Evolutionary conservation across 345 rosid genomes (phyloP).

Genomic region (Populus pruinosa): DNA sequence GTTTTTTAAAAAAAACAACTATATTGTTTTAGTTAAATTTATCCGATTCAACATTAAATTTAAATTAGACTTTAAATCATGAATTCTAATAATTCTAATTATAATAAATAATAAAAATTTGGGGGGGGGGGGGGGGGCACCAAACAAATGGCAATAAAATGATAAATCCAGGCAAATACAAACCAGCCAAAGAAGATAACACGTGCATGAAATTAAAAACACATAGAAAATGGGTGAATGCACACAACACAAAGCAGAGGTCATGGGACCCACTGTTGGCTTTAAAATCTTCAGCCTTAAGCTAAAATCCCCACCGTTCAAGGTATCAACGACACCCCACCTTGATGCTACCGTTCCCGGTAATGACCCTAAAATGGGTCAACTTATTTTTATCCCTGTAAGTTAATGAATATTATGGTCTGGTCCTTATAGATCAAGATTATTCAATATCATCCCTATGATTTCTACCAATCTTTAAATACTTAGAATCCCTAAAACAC

Average conservation of each 20-base stretch:
- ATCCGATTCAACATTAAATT: no score
- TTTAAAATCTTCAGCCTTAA: conserved; percentile 11
- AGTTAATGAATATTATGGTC: not conserved
- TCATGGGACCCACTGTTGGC: conserved; percentile 12
- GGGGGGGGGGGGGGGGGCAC: not conserved
- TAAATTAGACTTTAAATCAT: no score
- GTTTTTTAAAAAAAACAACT: no score
- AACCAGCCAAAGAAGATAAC: not conserved
- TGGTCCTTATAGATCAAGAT: not conserved
- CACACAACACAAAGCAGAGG: not conserved
- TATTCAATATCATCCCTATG: no score
- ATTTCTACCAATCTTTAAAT: no score
- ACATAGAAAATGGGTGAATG: not conserved
- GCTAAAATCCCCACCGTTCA: conserved; percentile 11
- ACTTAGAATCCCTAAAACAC: not conserved
- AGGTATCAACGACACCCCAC: not conserved
- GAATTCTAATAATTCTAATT: no score
- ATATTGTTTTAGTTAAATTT: no score
- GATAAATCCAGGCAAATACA: not conserved
- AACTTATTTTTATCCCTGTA: not conserved
- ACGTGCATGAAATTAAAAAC: not conserved
- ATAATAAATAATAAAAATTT: not conserved
- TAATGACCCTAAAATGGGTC: not conserved
- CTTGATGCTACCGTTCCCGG: conserved; percentile 15
- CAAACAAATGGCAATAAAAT: not conserved